Evolutionary conservation across 805 yeast species (phyloP), one percentile per base, ranked within the genome.

Genomic region (Candida quercuum): DNA sequence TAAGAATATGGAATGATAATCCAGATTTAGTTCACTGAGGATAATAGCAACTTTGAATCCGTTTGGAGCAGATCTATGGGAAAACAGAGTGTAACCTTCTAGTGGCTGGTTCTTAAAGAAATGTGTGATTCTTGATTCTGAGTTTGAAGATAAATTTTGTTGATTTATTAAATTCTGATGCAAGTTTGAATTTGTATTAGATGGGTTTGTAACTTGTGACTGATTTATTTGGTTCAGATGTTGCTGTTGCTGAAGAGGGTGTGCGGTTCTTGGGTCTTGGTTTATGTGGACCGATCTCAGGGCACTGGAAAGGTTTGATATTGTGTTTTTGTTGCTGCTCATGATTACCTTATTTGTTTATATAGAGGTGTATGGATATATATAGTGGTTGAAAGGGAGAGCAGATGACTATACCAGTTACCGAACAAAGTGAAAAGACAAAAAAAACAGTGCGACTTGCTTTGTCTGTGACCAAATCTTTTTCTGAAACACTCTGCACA

Each of bases 11-110:
- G 96, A 87, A 49, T 79, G 77, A 64, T 83, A 91, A 24, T 75
- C 76, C 54, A 82, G 72, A 40, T 83, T 83, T 49, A 91, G 72
- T 60, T 91, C 98, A 40, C 87, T 76, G 41, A 93, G 67, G 22
- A 87, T 81, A 32, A 89, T 87, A 20, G 97, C 96, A 13, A 91
- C 95, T 62, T 93, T 91, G 70, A 86, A 89, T 2, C 97, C 97
- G 61, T 89, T 89, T 20, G 97, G 97, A 1, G 96, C 96, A 4
- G 91, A 81, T 48, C 94, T 81, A 78, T 62, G 95, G 52, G 75
- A 85, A 46, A 76, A 87, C 33, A 89, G 67, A 2, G 96, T 86
- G 59, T 75, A 86, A 2, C 97, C 97, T 46, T 80, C 83, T 15
- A 72, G 61, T 10, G 96, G 95, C 48, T 80, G 83, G 52, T 81